A percentile compares a stretch with the other conserved stretches of the same genome.
Conservation (phyloP, 805 yeast species). For the Pichia phayaonensis region DNA sequence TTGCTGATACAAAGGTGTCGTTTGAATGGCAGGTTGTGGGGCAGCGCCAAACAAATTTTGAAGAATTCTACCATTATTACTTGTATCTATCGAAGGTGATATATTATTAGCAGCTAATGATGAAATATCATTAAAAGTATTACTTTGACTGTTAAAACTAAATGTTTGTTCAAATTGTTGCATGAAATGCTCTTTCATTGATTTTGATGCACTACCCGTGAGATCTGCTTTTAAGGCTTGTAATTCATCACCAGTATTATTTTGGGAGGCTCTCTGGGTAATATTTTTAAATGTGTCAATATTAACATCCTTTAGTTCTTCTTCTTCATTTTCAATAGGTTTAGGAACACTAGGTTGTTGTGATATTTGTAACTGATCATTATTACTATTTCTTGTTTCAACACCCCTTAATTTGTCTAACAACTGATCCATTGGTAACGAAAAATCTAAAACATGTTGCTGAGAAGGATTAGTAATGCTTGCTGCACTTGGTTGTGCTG, state of each 20-base stretch:
- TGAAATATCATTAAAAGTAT: conserved; percentile 1
- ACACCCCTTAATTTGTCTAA: conserved; percentile 36
- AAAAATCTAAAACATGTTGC: conserved; percentile 38
- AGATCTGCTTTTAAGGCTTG: conserved; percentile 40
- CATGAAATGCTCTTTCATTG: conserved; percentile 27
- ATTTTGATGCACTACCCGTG: conserved; percentile 51
- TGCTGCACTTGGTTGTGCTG: conserved; percentile 1
- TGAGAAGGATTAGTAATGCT: conserved; percentile 12
- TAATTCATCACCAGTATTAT: conserved; percentile 7
- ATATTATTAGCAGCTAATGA: conserved; percentile 9
- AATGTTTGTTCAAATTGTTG: conserved; percentile 16
- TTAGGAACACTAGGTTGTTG: conserved; percentile 18
- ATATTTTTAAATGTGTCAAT: conserved; percentile 12
- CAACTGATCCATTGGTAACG: conserved; percentile 74
- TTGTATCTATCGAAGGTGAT: neutral
- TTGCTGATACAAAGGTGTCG: neutral
- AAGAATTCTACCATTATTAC: neutral
- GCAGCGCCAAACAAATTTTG: neutral
- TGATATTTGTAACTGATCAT: neutral
- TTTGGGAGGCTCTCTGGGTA: conserved; percentile 7
- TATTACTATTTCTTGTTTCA: conserved; percentile 8
- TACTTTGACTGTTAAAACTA: conserved; percentile 3
- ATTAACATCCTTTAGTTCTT: conserved; percentile 40
- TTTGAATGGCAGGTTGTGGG: neutral
- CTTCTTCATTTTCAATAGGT: conserved; percentile 50